Base-by-base conservation (phyloP, 2,329 filamentous ascomycete genomes). In the Harringtonia aguacate region DNA sequence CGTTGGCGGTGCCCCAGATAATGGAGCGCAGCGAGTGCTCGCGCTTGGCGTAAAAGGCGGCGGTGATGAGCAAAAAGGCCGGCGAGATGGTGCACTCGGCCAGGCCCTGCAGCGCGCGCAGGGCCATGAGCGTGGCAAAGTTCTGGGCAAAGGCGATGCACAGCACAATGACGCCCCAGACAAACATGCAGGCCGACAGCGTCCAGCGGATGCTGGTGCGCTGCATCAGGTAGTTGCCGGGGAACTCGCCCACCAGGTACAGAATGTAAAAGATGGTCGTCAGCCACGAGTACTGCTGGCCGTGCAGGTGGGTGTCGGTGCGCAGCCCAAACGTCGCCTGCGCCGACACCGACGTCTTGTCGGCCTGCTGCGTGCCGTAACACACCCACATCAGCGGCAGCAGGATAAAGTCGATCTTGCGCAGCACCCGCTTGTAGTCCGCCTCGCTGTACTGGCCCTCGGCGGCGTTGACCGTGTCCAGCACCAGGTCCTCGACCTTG, bases 321-420 rank as follows among this genome's bases (percentile, higher is more conserved):
- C 56, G 48, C 4, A 66, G 53, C 8, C 63, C 63, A 41, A 65
- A 64, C 1, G 57, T 63, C 14, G 63, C 62, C 41, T 66, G 63
- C 0, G 55, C 59, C 20, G 61, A 56, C 15, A 65, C 55, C 0
- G 63, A 61, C 4, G 65, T 70, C 52, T 71, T 70, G 53, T 71
- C 67, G 1, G 61, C 64, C 50, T 70, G 68, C 48, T 72, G 69
- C 33, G 70, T 65, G 31, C 68, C 68, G 46, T 70, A 59, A 41
- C 61, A 61, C 9, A 57, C 60, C 17, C 60, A 61, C 59, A 61
- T 61, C 55, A 62, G 59, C 4, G 61, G 61, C 37, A 64, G 51
- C 14, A 63, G 55, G 3, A 61, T 48, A n/a, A 58, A 57, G 45
- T 64, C 61, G n/a, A 64, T 42, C 49, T 61, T 62, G 34, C 58